Conservation (phyloP, 805 yeast genomes). For the Monosporozyma solicola region DNA sequence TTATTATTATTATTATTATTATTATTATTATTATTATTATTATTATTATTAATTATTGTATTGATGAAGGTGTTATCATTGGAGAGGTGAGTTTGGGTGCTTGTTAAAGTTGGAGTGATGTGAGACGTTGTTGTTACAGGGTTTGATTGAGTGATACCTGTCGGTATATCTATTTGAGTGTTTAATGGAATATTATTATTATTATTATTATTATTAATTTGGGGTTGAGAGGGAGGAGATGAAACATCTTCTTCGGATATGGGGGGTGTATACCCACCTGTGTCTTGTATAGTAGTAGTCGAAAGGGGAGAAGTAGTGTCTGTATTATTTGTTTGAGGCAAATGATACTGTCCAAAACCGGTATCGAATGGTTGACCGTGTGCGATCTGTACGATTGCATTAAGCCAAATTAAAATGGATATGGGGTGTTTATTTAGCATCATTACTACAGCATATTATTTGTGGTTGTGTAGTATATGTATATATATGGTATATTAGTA, state of each 20-base stretch:
- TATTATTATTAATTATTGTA: too few species aligned
- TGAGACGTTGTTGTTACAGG: not conserved
- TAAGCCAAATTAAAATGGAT: not conserved
- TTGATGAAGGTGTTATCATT: not conserved
- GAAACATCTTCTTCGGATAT: too few species aligned
- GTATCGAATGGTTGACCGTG: not conserved
- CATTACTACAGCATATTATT: not conserved
- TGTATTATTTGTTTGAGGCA: not conserved
- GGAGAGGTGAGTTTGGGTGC: not conserved
- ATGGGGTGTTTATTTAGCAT: not conserved
- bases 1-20: too few species aligned
- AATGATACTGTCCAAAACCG: not conserved
- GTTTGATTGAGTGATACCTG: not conserved
- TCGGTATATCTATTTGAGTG: not conserved
- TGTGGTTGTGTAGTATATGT: not conserved
- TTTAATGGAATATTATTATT: not conserved
- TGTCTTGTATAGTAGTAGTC: not conserved
- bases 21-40: too few species aligned
- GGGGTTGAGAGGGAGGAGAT: too few species aligned
- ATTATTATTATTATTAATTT: too few species aligned
- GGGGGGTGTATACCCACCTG: too few species aligned
- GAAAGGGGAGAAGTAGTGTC: not conserved
- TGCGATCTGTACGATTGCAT: not conserved
- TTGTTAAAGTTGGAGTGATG: not conserved
- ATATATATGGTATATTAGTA: not conserved